A percentile compares a stretch with the other conserved stretches of the same genome.
phyloP scores from a whole-genome alignment of 192 early-diverging fungal species.

The Funneliformis mosseae region DNA sequence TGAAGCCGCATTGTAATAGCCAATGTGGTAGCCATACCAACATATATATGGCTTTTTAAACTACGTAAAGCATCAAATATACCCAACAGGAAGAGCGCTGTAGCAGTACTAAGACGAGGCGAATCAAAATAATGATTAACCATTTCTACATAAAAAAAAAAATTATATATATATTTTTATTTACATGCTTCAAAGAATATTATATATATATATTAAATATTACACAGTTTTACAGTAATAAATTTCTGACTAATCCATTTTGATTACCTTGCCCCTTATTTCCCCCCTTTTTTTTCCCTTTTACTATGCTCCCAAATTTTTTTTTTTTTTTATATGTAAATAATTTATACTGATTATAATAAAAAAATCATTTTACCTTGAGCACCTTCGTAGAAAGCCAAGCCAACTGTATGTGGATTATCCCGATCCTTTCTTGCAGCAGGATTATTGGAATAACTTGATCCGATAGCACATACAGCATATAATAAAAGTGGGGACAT shows the following conservation, averaged over 20 bases:
- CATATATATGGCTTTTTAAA: slow-evolving; percentile 13
- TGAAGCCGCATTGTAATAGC: slow-evolving; percentile 16
- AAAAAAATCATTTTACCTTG: slow-evolving; percentile 5
- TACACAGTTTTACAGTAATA: not conserved
- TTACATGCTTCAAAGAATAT: not conserved
- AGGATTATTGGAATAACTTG: slow-evolving; percentile 14
- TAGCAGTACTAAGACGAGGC: slow-evolving; percentile 18
- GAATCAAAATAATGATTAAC: slow-evolving; percentile 9
- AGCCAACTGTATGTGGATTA: slow-evolving; percentile 10
- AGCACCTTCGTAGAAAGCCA: slow-evolving; percentile 8
- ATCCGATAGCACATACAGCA: slow-evolving; percentile 28
- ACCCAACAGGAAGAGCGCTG: slow-evolving; percentile 13
- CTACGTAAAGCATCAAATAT: slow-evolving; percentile 22
- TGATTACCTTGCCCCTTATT: not conserved
- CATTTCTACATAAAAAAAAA: slow-evolving; percentile 13
- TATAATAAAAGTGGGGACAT: slow-evolving; percentile 2
- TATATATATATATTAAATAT: not conserved
- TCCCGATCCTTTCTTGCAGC: not conserved
- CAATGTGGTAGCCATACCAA: slow-evolving; percentile 24
- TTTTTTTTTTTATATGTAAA: not conserved
- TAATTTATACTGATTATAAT: not conserved
- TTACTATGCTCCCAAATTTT: not conserved
- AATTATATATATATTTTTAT: not conserved
- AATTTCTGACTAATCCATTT: not conserved
- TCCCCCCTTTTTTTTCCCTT: not conserved